Evolutionary conservation across 177 flowering plant genomes (phyloP).

Genomic region (Vitis hybrid): DNA sequence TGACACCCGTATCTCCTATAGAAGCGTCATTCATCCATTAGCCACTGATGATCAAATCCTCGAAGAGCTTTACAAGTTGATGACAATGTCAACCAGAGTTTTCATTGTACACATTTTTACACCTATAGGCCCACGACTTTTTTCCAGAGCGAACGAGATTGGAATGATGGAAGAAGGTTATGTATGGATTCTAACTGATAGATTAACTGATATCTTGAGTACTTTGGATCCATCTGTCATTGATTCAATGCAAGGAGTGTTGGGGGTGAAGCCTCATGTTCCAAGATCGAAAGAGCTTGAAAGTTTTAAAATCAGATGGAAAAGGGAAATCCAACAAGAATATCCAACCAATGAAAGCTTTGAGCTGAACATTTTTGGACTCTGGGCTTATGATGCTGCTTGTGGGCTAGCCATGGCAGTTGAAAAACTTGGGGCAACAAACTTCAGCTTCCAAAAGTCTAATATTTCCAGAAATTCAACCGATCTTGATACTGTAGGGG

Average conservation of each 20-base stretch:
- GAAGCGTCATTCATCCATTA: constrained; percentile 5
- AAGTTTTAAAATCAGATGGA: constrained; percentile 17
- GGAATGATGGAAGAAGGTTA: constrained; percentile 28
- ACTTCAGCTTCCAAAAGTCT: no score
- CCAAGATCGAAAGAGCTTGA: constrained; percentile 15
- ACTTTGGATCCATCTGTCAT: background rate
- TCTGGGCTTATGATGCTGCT: constrained; percentile 46
- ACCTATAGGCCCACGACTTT: constrained; percentile 18
- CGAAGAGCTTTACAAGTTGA: constrained; percentile 15
- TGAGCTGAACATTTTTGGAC: constrained; percentile 24
- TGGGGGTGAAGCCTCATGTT: constrained; percentile 15
- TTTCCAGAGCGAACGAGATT: constrained; percentile 7
- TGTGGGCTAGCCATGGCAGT: constrained; percentile 10
- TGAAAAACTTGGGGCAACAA: constrained; percentile 1
- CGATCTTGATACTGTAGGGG: background rate
- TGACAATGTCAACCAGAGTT: constrained; percentile 17
- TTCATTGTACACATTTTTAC: constrained; percentile 22
- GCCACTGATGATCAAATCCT: constrained; percentile 9
- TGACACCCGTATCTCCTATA: constrained; percentile 6
- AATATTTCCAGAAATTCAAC: no score
- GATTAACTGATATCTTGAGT: constrained; percentile 9
- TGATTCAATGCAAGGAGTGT: constrained; percentile 17
- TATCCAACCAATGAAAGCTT: background rate
- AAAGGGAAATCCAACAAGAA: constrained; percentile 12
- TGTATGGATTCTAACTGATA: constrained; percentile 28